A percentile compares a stretch with the other conserved stretches of the same genome.
phyloP scores from a whole-genome alignment of 1,284 basidiomycete genomes.

The Inonotus hispidus region DNA sequence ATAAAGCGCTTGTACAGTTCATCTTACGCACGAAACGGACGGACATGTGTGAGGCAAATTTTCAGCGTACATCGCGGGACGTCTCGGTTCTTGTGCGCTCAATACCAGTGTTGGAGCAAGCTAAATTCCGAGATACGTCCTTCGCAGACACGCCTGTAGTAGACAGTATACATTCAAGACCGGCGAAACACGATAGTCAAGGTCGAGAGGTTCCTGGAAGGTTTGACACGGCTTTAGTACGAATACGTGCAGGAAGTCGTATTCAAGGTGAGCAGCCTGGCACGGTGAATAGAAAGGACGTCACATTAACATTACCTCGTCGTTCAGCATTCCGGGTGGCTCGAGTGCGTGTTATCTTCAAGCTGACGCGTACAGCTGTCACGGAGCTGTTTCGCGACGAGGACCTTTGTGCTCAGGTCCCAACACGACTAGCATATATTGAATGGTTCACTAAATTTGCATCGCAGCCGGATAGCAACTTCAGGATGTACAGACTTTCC shows the following conservation, averaged over 20 bases:
- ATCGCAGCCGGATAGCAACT: not conserved
- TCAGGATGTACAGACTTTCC: too few species aligned
- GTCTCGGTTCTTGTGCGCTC: not conserved
- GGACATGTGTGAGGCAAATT: too few species aligned
- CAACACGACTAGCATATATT: conserved; percentile 27
- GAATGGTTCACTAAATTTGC: conserved; percentile 27
- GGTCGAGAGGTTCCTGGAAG: not conserved
- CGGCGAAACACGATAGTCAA: not conserved
- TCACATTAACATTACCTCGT: not conserved
- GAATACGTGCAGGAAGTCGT: not conserved
- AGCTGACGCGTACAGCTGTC: conserved; percentile 16
- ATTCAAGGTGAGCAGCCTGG: not conserved
- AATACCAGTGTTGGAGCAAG: not conserved
- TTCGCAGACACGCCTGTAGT: not conserved
- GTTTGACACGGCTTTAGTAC: conserved; percentile 1
- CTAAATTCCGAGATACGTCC: not conserved
- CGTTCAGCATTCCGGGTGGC: conserved; percentile 23
- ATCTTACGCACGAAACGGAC: too few species aligned
- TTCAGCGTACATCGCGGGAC: too few species aligned
- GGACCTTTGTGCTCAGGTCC: not conserved
- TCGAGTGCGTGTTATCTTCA: conserved; percentile 25
- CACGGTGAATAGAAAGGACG: too few species aligned
- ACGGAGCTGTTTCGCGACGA: conserved; percentile 9
- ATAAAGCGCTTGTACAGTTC: too few species aligned
- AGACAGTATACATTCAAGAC: not conserved